Evolutionary conservation across 2,329 filamentous ascomycete genomes (phyloP), one percentile per base, ranked within the genome.

Genomic region (Emydomyces testavorans): DNA sequence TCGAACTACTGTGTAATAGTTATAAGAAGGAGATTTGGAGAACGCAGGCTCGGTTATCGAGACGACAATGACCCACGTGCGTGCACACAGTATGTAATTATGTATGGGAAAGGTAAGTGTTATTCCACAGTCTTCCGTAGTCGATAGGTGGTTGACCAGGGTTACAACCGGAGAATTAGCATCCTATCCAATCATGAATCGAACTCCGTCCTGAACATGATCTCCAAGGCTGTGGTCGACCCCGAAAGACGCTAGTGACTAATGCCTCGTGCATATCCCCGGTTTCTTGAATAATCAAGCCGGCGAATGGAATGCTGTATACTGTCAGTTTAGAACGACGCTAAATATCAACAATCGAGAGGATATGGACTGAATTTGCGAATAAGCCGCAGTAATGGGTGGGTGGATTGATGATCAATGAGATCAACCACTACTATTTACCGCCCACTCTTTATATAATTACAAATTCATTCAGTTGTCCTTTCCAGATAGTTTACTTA

Each of bases 141-240:
- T 45, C 26, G 41, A 20, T 36, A 37, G 21, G 31, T 24, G 23
- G 11, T 32, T 37, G 21, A 36, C n/a, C 44, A 46, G 44, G 44
- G 44, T 46, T 46, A 39, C 44, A 38, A 20, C 32, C 44, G 44
- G 44, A 46, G 44, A 46, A 38, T 39, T 39, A 32, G 4, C 8
- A n/a, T 10, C 20, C 3, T 26, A 18, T 13, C 42, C 42, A 45
- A 45, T 29, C 42, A 45, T 3, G 18, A 16, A 11, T 11, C 8
- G n/a, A 31, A 13, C 21, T 28, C 13, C 8, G 20, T 21, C 13
- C 4, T 7, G 34, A 35, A n/a, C 4, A 10, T 23, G 15, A 39
- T 46, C 44, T 39, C 44, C 44, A 46, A 46, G 15, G 44, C 35
- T 16, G 44, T 46, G 44, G 44, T 46, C 39, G 28, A 32, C 44